These are phyloP conservation scores for Cladosporium colombiae DNA, from an alignment of 2,329 filamentous ascomycete species.

Conservation along the genomic window DNA sequence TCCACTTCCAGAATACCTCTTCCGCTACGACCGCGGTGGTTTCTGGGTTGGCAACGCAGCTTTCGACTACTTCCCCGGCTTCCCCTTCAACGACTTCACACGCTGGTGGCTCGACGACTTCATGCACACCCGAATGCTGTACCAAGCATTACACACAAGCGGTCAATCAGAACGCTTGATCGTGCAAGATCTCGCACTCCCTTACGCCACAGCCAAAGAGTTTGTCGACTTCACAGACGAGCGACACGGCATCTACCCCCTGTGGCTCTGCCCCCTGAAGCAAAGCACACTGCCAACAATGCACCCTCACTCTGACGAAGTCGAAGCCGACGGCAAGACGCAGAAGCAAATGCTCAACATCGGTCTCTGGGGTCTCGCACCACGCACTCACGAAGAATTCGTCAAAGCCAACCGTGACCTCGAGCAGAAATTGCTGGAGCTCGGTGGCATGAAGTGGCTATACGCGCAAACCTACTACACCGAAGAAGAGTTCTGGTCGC, in stretches of 20 bases:
- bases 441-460: constrained; percentile 82
- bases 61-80: constrained; percentile 62
- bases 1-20: constrained; percentile 56
- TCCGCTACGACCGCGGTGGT: constrained; percentile 63
- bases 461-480: constrained; percentile 85
- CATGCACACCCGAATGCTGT: constrained; percentile 65
- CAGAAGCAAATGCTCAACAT: constrained; percentile 55
- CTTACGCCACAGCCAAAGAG: constrained; percentile 44
- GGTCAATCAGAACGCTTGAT: constrained; percentile 62
- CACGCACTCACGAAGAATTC: constrained; percentile 58
- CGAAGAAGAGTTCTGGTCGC: constrained; percentile 68
- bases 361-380: constrained; percentile 66
- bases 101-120: constrained; percentile 63
- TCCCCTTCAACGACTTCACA: constrained; percentile 65
- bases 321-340: constrained; percentile 26
- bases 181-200: constrained; percentile 62
- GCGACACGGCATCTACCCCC: constrained; percentile 46
- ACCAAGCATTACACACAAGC: constrained; percentile 64
- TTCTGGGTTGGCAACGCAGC: constrained; percentile 68
- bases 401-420: constrained; percentile 69
- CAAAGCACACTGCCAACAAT: constrained; percentile 33
- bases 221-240: constrained; percentile 48
- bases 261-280: constrained; percentile 52
- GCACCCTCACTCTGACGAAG: constrained; percentile 35
- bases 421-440: constrained; percentile 66